Percentiles rank a stretch among this genome's conserved stretches.
Evolutionary conservation across 345 rosid genomes (phyloP).

Genomic region (Lepidium didymum): DNA sequence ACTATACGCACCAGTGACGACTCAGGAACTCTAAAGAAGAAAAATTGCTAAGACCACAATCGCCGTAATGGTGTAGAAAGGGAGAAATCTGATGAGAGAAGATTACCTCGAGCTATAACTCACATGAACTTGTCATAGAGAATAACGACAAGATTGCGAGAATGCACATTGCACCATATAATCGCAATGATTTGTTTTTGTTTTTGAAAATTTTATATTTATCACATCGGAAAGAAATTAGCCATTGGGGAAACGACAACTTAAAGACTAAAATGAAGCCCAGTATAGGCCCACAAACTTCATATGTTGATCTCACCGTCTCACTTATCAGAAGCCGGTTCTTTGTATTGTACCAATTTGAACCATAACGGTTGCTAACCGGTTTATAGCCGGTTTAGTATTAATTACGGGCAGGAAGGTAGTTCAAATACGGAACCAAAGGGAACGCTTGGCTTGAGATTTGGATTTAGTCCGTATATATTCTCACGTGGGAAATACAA

Average conservation of each 20-base stretch:
- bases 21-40: neutral
- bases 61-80: neutral
- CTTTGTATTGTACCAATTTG: neutral
- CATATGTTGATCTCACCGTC: neutral
- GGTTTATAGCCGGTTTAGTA: neutral
- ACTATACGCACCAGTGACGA: neutral
- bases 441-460: neutral
- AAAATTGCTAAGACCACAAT: neutral
- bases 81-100: neutral
- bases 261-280: neutral
- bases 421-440: neutral
- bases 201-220: neutral
- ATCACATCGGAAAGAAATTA: neutral
- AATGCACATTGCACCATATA: neutral
- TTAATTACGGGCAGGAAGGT: neutral
- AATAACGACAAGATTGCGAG: conserved; percentile 8
- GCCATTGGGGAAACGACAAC: neutral
- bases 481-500: conserved; percentile 9
- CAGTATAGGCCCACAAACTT: neutral
- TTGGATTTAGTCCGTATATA: no score
- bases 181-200: neutral
- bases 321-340: neutral
- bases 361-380: neutral
- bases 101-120: conserved; percentile 11
- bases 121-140: conserved; percentile 1